phyloP scores from a whole-genome alignment of 768 basidiomycete species.

The Sarcodon sp. region DNA sequence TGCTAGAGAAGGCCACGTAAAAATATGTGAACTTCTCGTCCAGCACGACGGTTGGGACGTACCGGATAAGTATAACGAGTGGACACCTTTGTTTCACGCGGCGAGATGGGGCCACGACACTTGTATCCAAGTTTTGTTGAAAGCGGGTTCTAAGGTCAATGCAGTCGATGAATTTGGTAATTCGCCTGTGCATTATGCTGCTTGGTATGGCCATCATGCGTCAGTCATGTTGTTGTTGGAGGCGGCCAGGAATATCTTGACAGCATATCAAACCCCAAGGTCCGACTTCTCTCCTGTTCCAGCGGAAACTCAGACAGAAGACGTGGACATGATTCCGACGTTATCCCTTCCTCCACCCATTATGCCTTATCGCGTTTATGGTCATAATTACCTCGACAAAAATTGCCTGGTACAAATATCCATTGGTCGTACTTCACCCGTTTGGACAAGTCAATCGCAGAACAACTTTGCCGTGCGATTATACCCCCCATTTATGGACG shows the following conservation, averaged over 20 bases:
- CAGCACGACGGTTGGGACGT: conserved; percentile 69
- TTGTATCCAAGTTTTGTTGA: conserved; percentile 69
- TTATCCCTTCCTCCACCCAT: conserved; percentile 96
- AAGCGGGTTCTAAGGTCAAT: conserved; percentile 68
- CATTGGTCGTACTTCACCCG: conserved; percentile 43
- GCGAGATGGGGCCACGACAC: conserved; percentile 71
- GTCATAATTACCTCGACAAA: conserved; percentile 89
- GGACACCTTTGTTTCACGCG: conserved; percentile 96
- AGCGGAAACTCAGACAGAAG: conserved; percentile 12
- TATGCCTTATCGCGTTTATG: conserved; percentile 95
- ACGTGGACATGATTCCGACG: conserved; percentile 87
- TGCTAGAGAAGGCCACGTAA: conserved; percentile 80
- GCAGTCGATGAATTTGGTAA: conserved; percentile 76
- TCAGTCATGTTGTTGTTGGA: conserved; percentile 52
- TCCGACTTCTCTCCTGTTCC: neutral
- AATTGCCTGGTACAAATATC: conserved; percentile 78
- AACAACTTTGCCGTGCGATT: conserved; percentile 32
- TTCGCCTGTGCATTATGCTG: conserved; percentile 84
- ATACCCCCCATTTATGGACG: conserved; percentile 61
- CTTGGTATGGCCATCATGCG: conserved; percentile 83
- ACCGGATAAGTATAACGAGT: conserved; percentile 94
- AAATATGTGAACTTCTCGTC: conserved; percentile 71
- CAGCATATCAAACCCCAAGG: neutral
- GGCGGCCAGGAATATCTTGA: conserved; percentile 13
- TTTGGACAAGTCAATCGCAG: conserved; percentile 6